Evolutionary conservation across 345 rosid species (phyloP).

Genomic region (Trapa bicornis): DNA sequence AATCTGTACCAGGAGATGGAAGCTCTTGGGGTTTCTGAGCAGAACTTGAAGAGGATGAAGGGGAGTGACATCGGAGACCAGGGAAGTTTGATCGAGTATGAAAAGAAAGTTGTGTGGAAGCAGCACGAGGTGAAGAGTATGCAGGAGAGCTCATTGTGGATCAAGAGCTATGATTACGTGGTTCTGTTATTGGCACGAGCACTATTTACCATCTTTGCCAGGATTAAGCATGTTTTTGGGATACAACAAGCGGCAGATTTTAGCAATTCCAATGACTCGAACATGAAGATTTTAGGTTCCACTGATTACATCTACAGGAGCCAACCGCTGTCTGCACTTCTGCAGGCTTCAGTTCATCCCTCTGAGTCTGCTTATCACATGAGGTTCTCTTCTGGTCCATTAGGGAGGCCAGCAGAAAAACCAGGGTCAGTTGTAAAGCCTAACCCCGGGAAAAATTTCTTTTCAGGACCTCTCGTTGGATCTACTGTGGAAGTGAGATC

Average conservation of each 20-base stretch:
- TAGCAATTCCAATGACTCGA: constrained; percentile 9
- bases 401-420: constrained; percentile 32
- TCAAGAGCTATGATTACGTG: constrained; percentile 62
- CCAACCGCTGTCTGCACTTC: constrained; percentile 57
- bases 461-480: constrained; percentile 74
- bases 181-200: constrained; percentile 66
- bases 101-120: constrained; percentile 76
- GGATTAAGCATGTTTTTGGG: constrained; percentile 64
- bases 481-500: constrained; percentile 26
- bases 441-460: constrained; percentile 38
- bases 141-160: constrained; percentile 75
- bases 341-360: constrained; percentile 44
- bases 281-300: constrained; percentile 22
- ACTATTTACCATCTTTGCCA: constrained; percentile 53
- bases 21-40: constrained; percentile 64
- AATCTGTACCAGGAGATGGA: constrained; percentile 88
- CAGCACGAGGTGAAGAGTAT: constrained; percentile 69
- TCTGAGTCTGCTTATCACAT: constrained; percentile 32
- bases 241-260: constrained; percentile 27
- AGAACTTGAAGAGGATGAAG: constrained; percentile 62
- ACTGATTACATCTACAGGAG: constrained; percentile 46
- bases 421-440: constrained; percentile 37
- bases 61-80: constrained; percentile 34
- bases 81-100: constrained; percentile 46
- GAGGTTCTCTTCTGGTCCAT: constrained; percentile 78